Percentiles rank a stretch among this genome's conserved stretches.
phyloP scores from a whole-genome alignment of 371 early-diverging fungal genomes.

The Mortierella sp. region DNA sequence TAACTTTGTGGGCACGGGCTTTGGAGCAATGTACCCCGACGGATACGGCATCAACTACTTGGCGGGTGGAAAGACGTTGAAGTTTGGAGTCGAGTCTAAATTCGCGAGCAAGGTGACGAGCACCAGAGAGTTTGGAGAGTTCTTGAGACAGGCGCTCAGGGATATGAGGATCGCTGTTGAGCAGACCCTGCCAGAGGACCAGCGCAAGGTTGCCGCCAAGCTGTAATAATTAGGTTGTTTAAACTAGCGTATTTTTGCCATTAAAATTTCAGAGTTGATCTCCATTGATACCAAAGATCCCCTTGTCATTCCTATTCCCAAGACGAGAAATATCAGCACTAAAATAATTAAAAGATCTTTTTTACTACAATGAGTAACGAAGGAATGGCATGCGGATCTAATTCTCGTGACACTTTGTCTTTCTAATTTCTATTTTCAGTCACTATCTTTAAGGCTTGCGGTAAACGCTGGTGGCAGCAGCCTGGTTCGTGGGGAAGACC shows the following conservation, averaged over 20 bases:
- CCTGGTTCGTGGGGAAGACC: slow-evolving; percentile 84
- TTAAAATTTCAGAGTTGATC: not conserved
- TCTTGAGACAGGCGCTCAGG: slow-evolving; percentile 61
- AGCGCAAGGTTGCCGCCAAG: slow-evolving; percentile 38
- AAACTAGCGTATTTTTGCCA: not conserved
- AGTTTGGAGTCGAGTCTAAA: slow-evolving; percentile 89
- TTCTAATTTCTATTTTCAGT: not conserved
- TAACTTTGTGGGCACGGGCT: slow-evolving; percentile 83
- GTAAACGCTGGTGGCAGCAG: slow-evolving; percentile 67
- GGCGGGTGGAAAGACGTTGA: slow-evolving; percentile 73
- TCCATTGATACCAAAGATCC: not conserved
- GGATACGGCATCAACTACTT: slow-evolving; percentile 95
- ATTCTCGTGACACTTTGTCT: too few species aligned
- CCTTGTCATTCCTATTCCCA: not conserved
- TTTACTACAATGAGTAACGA: too few species aligned
- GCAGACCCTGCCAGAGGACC: slow-evolving; percentile 44
- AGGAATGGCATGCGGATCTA: too few species aligned
- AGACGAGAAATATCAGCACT: not conserved
- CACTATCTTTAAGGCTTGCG: slow-evolving; percentile 26
- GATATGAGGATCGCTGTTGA: slow-evolving; percentile 64
- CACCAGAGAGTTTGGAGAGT: slow-evolving; percentile 63
- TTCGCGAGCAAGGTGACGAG: slow-evolving; percentile 60
- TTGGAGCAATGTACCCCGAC: slow-evolving; percentile 80
- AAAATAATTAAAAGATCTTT: not conserved
- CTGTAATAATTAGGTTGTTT: slow-evolving; percentile 13